These are phyloP conservation scores for Solanum hybrid DNA, from an alignment of 305 asterid genomes.

Conservation along the genomic window DNA sequence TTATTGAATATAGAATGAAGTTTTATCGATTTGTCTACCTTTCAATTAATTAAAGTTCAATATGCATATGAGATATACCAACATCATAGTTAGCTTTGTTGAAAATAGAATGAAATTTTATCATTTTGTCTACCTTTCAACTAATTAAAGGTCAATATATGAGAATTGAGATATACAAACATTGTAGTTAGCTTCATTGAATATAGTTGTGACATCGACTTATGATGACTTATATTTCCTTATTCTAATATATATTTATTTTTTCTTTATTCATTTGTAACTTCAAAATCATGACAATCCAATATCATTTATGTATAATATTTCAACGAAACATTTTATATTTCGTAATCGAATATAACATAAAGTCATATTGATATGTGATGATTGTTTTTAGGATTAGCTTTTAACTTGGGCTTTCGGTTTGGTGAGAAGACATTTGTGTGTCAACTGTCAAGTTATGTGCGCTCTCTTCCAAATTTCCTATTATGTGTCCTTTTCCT, in stretches of 20 bases:
- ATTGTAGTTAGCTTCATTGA: background rate
- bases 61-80: too few relatives aligned
- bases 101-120: too few relatives aligned
- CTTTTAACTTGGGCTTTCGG: conserved; percentile 27
- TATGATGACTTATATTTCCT: background rate
- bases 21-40: too few relatives aligned
- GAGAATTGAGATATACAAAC: background rate
- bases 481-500: conserved; percentile 13
- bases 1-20: background rate
- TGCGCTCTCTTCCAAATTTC: conserved; percentile 1
- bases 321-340: background rate
- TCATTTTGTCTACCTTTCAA: background rate
- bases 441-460: conserved; percentile 10
- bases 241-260: background rate
- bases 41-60: too few relatives aligned
- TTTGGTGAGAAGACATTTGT: conserved; percentile 32
- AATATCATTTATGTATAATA: background rate
- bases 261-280: background rate
- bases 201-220: background rate
- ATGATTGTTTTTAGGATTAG: background rate
- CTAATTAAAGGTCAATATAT: background rate
- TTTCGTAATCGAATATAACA: background rate
- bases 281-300: background rate
- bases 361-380: background rate
- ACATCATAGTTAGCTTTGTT: too few relatives aligned